Evolutionary conservation across 176 grass and related monocot species (phyloP).

Genomic region (Paspalum notatum): DNA sequence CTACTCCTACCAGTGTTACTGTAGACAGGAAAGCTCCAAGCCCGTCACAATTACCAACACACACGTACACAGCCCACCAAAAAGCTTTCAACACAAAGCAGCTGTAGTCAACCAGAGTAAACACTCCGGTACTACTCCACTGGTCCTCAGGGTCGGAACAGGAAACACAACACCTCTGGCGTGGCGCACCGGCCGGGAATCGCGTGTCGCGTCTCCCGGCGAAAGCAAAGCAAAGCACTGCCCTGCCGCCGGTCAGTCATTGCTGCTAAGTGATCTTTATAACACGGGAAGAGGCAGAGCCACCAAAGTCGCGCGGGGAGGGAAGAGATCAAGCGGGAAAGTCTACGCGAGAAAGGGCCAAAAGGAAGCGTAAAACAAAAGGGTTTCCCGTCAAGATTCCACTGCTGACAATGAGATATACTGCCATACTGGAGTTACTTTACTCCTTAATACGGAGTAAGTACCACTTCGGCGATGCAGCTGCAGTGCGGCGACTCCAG

Average conservation of each 20-base stretch:
- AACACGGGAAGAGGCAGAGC: not conserved
- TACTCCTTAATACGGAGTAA: too few relatives aligned
- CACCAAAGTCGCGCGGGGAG: not conserved
- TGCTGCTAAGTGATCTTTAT: constrained; percentile 26
- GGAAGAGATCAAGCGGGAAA: constrained; percentile 25
- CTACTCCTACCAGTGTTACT: constrained; percentile 21
- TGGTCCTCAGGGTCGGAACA: too few relatives aligned
- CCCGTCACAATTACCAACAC: constrained; percentile 39
- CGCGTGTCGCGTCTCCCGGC: constrained; percentile 23
- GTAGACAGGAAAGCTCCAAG: not conserved
- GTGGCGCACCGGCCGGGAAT: constrained; percentile 33
- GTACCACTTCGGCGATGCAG: not conserved
- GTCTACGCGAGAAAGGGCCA: not conserved
- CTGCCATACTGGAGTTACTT: too few relatives aligned
- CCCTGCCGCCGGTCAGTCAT: not conserved
- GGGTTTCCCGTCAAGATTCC: not conserved
- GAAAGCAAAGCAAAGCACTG: not conserved
- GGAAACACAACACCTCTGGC: not conserved
- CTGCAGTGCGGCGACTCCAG: constrained; percentile 9
- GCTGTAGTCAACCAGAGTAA: not conserved
- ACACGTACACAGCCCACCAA: too few relatives aligned
- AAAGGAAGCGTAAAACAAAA: constrained; percentile 35
- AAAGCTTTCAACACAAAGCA: not conserved
- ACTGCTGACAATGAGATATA: not conserved
- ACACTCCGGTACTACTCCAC: not conserved